Evolutionary conservation across 371 early-diverging fungal genomes (phyloP).

Genomic region (Lichtheimia ornata): DNA sequence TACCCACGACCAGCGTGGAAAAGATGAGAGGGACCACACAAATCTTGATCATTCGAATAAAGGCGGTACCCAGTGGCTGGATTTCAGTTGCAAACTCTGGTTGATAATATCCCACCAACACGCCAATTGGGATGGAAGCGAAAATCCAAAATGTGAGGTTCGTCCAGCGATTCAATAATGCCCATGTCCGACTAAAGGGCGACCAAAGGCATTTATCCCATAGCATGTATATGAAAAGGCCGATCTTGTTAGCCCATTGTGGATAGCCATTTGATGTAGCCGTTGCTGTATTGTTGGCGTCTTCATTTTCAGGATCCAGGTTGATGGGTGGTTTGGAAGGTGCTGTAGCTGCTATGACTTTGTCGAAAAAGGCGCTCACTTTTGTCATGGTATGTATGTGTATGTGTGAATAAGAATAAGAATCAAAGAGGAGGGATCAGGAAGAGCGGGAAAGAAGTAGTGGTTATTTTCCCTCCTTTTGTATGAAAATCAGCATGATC

Average conservation of each 20-base stretch:
- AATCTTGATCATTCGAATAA: slow-evolving; percentile 70
- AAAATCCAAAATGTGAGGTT: slow-evolving; percentile 67
- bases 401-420: no score
- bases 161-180: slow-evolving; percentile 39
- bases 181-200: slow-evolving; percentile 14
- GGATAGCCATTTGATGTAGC: slow-evolving; percentile 1
- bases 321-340: background rate
- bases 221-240: background rate
- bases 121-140: slow-evolving; percentile 59
- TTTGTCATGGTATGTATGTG: no score
- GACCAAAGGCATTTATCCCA: slow-evolving; percentile 11
- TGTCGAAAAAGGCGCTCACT: background rate
- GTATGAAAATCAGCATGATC: no score
- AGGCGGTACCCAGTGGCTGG: slow-evolving; percentile 56
- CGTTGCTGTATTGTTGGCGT: background rate
- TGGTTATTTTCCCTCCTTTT: no score
- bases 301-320: slow-evolving; percentile 3
- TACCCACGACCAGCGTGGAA: slow-evolving; percentile 71
- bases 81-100: slow-evolving; percentile 48
- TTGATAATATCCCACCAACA: slow-evolving; percentile 57
- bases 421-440: no score
- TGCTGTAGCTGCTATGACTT: background rate
- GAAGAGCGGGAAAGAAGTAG: no score
- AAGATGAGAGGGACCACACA: slow-evolving; percentile 76
- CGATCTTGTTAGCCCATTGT: slow-evolving; percentile 8